Conservation (phyloP, 2,329 filamentous ascomycete species). For the Neofusicoccum cordaticola region DNA sequence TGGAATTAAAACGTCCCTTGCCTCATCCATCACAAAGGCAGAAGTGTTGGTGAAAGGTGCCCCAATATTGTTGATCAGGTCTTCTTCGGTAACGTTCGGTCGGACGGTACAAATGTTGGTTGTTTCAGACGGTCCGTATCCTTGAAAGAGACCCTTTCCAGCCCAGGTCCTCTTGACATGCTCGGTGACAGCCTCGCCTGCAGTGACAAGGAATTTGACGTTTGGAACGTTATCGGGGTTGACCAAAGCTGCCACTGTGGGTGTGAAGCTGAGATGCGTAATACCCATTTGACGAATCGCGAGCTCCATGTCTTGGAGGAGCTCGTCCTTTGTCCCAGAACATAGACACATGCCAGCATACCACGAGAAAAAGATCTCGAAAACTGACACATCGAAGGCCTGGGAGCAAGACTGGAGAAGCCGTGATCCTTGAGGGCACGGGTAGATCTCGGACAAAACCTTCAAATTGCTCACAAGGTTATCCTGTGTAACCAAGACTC, state of each 20-base stretch:
- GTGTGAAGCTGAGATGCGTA: constrained; percentile 82
- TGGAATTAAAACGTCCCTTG: constrained; percentile 51
- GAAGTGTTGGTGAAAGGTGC: constrained; percentile 73
- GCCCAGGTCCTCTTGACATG: constrained; percentile 70
- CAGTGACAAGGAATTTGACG: constrained; percentile 74
- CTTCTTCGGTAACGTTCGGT: constrained; percentile 52
- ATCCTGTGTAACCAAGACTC: constrained; percentile 70
- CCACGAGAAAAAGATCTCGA: constrained; percentile 88
- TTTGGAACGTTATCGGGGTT: constrained; percentile 64
- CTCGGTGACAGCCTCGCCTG: constrained; percentile 75
- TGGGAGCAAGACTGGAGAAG: constrained; percentile 81
- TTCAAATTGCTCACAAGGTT: constrained; percentile 77
- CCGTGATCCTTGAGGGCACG: constrained; percentile 51
- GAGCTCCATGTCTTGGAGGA: constrained; percentile 70
- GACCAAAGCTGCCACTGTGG: constrained; percentile 77
- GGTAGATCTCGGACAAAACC: constrained; percentile 65
- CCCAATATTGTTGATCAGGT: constrained; percentile 74
- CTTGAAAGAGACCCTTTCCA: constrained; percentile 67
- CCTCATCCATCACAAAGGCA: constrained; percentile 58
- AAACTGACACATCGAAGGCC: constrained; percentile 82
- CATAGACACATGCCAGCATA: constrained; percentile 74
- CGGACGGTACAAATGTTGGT: constrained; percentile 84
- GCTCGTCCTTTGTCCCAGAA: constrained; percentile 67
- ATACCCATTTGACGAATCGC: constrained; percentile 62
- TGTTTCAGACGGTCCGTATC: constrained; percentile 80